A percentile compares a stretch with the other conserved stretches of the same genome.
Conservation (phyloP, 2,329 filamentous ascomycete genomes). For the Hypoxylon sp. region DNA sequence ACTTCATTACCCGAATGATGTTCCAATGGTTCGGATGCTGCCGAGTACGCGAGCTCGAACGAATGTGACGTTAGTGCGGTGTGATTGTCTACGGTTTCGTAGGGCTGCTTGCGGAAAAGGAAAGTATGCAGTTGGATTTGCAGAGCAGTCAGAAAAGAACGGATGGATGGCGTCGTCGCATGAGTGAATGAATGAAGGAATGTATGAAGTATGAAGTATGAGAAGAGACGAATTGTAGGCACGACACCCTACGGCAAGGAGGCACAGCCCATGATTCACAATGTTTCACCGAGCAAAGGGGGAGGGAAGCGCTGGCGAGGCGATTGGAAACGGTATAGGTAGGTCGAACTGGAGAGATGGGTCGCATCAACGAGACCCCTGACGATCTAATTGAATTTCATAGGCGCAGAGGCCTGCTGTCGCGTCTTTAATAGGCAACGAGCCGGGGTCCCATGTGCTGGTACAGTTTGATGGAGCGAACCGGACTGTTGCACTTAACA, state of each 20-base stretch:
- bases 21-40: conserved; percentile 29
- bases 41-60: conserved; percentile 20
- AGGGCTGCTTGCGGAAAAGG: conserved; percentile 4
- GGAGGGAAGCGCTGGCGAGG: conserved; percentile 23
- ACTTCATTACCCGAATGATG: conserved; percentile 33
- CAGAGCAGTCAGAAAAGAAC: conserved; percentile 13
- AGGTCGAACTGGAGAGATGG: conserved; percentile 9
- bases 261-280: conserved; percentile 37
- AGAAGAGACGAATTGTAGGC: conserved; percentile 13
- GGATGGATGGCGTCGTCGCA: conserved; percentile 25
- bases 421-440: conserved; percentile 24
- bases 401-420: conserved; percentile 17
- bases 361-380: conserved; percentile 38
- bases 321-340: conserved; percentile 17
- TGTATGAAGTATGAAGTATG: conserved; percentile 11
- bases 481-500: conserved; percentile 2
- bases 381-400: conserved; percentile 35
- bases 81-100: conserved; percentile 7
- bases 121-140: conserved; percentile 15
- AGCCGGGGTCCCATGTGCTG: conserved; percentile 10
- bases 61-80: conserved; percentile 25
- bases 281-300: conserved; percentile 33
- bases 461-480: conserved; percentile 2
- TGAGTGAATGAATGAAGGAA: conserved; percentile 8
- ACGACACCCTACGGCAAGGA: conserved; percentile 3